These are phyloP conservation scores for Arthrobotrys musiformis DNA, from an alignment of 2,329 filamentous ascomycete genomes.

Conservation along the genomic window DNA sequence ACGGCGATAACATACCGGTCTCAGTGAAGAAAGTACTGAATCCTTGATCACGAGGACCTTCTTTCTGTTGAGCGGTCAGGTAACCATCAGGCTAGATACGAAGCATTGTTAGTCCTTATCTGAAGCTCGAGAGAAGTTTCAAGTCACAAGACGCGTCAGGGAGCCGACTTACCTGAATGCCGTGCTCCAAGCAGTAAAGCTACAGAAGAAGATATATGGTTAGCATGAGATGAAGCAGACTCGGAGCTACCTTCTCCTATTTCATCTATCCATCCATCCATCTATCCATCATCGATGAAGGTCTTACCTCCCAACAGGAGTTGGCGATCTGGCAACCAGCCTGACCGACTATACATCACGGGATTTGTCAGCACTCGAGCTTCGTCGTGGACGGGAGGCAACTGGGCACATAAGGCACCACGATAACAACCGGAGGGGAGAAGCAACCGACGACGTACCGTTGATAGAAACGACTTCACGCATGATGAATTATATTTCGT, in stretches of 20 bases:
- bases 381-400: conserved; percentile 62
- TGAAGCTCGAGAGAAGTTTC: conserved; percentile 1
- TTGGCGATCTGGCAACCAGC: conserved; percentile 99
- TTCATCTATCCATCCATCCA: background rate
- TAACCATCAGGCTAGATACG: conserved; percentile 87
- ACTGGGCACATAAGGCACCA: conserved; percentile 60
- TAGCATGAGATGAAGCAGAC: conserved; percentile 60
- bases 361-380: conserved; percentile 59
- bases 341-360: conserved; percentile 83
- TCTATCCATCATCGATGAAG: background rate
- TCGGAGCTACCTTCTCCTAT: conserved; percentile 2
- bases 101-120: conserved; percentile 10
- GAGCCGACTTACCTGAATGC: conserved; percentile 82
- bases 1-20: conserved; percentile 76
- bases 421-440: conserved; percentile 44
- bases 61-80: conserved; percentile 97
- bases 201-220: conserved; percentile 66
- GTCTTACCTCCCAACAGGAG: conserved; percentile 99
- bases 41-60: conserved; percentile 88
- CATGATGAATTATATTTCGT: conserved; percentile 73
- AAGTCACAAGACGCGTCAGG: conserved; percentile 39
- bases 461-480: conserved; percentile 99
- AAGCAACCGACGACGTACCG: conserved; percentile 71
- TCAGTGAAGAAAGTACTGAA: conserved; percentile 99
- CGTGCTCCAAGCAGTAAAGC: conserved; percentile 99